Base-by-base conservation (phyloP, 2,329 filamentous ascomycete species). In the Hypoxylon sp. region DNA sequence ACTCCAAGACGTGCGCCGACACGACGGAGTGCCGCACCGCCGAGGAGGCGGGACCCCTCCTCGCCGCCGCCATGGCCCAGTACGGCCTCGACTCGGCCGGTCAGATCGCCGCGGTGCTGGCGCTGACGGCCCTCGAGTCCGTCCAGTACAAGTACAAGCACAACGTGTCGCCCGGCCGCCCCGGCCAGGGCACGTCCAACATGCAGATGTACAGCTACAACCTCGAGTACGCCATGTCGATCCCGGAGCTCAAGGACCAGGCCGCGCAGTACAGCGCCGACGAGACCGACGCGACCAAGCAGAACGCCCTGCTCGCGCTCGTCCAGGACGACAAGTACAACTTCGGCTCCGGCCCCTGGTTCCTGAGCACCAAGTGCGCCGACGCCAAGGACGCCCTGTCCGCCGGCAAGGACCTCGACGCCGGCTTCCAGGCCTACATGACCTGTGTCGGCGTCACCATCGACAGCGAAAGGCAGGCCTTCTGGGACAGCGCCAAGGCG, bases 101-200 rank as follows among this genome's bases (percentile, higher is more conserved):
- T 20, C 86, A 90, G 70, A 88, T 91, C 73, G 91, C 91, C 6
- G 91, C 89, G 20, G 76, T 94, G 15, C 73, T 95, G 44, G 82
- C 88, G 11, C 81, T 93, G 72, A 90, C 92, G 79, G 86, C 89
- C 10, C 89, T 88, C 73, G 93, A 96, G 79, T 87, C 86, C 1
- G 87, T 59, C 20, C 83, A 89, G 65, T 91, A 94, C 79, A 82
- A 85, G 71, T 94, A 86, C 83, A 91, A 89, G 77, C 84, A 82
- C 75, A 92, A 93, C 78, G 80, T 87, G 70, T 84, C 76, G 71
- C 75, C 74, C 1, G 84, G 82, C n/a, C 73, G 78, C 0, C 82
- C 89, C 0, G 91, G 91, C 7, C 90, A 94, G 75, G 91, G 91
- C 22, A 93, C 91, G 1, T 79, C 79, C 64, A 85, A 85, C 74